A percentile compares a stretch with the other conserved stretches of the same genome.
These are phyloP conservation scores for Juncus effusus DNA, from an alignment of 176 grass and related monocot species.

Conservation along the genomic window DNA sequence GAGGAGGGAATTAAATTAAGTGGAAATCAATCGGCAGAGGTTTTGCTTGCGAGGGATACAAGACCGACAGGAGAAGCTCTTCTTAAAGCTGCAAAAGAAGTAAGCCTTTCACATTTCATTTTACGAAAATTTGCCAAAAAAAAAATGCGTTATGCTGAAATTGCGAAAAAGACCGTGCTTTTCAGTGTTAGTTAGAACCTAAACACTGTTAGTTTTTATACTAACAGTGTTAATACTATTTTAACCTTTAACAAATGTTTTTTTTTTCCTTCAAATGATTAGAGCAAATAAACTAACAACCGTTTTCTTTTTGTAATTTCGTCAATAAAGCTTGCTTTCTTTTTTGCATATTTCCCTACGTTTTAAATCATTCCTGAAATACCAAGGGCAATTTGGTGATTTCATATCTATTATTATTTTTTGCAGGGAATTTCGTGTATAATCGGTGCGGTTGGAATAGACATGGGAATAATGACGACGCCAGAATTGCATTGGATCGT, in stretches of 20 bases:
- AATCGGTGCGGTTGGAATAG: constrained; percentile 47
- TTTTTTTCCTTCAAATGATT: no score
- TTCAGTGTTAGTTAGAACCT: no score
- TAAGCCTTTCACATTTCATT: constrained; percentile 24
- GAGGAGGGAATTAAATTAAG: constrained; percentile 59
- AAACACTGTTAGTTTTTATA: no score
- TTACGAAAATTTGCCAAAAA: neutral
- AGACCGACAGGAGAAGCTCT: constrained; percentile 82
- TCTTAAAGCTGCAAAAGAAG: constrained; percentile 60
- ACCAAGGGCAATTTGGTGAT: constrained; percentile 19
- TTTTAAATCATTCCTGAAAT: no score
- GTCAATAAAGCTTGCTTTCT: neutral
- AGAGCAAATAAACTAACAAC: no score
- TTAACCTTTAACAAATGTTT: no score
- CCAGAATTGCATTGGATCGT: constrained; percentile 97
- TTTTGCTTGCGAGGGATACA: constrained; percentile 82
- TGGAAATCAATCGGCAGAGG: constrained; percentile 40
- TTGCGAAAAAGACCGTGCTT: no score
- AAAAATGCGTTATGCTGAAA: no score
- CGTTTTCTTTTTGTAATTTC: no score
- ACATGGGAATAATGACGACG: constrained; percentile 86
- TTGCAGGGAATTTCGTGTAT: constrained; percentile 68
- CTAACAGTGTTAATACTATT: no score
- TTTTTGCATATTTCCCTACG: neutral
- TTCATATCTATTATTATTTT: constrained; percentile 9